phyloP scores from a whole-genome alignment of 257 asterid genomes.

The Coffea eugenioides region DNA sequence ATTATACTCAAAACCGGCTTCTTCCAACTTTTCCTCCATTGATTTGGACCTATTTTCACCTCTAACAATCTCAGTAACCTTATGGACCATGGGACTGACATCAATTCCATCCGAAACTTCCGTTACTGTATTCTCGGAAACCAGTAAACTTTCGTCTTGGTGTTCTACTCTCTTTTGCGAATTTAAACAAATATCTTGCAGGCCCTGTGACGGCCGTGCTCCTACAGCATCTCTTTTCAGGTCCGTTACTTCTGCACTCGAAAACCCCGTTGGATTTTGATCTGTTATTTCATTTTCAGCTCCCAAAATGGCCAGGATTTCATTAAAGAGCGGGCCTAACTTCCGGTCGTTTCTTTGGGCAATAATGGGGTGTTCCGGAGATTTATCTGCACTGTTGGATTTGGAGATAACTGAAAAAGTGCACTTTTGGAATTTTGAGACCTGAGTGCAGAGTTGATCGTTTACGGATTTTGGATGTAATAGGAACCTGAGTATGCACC shows the following conservation, averaged over 20 bases:
- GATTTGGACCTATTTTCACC: constrained; percentile 31
- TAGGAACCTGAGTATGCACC: not conserved
- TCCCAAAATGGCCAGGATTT: constrained; percentile 65
- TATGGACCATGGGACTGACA: constrained; percentile 60
- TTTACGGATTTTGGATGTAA: not conserved
- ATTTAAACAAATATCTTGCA: constrained; percentile 59
- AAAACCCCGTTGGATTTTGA: constrained; percentile 25
- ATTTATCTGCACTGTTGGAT: constrained; percentile 26
- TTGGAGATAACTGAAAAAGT: constrained; percentile 26
- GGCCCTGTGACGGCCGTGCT: constrained; percentile 14
- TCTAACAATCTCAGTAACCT: constrained; percentile 65
- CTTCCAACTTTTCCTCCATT: constrained; percentile 67
- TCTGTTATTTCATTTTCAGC: constrained; percentile 29
- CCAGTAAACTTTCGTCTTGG: constrained; percentile 12
- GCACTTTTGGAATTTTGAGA: constrained; percentile 27
- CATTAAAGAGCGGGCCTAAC: constrained; percentile 56
- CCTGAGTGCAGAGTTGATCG: constrained; percentile 14
- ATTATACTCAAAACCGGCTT: constrained; percentile 33
- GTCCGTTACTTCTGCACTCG: constrained; percentile 20
- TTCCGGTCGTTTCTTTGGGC: constrained; percentile 27
- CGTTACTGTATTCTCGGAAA: constrained; percentile 10
- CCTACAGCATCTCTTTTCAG: not conserved
- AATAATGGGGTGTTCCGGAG: constrained; percentile 18
- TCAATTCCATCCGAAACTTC: constrained; percentile 31
- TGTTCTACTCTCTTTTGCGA: constrained; percentile 32